Percentiles rank a stretch among this genome's conserved stretches.
phyloP scores from a whole-genome alignment of 164 flowering plant species.

The Aristolochia contorta region DNA sequence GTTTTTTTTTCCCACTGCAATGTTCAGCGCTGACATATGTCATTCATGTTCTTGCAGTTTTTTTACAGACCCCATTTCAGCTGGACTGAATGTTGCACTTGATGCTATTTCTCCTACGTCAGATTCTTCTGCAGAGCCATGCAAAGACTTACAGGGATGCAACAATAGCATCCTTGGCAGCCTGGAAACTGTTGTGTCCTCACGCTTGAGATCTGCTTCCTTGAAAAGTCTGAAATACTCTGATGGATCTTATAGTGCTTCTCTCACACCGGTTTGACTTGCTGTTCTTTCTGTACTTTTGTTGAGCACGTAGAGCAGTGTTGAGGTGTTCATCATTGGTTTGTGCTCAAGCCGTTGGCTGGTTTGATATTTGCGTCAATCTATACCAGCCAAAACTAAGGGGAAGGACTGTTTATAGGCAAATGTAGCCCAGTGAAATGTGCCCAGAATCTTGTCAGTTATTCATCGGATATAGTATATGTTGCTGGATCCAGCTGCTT shows the following conservation, averaged over 20 bases:
- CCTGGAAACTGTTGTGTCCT: conserved; percentile 28
- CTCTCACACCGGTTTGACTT: conserved; percentile 42
- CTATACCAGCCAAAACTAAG: too few species aligned
- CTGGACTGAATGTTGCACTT: conserved; percentile 72
- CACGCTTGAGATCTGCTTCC: conserved; percentile 32
- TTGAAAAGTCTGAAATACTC: conserved; percentile 61
- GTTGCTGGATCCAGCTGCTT: too few species aligned
- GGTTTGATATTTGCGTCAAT: too few species aligned
- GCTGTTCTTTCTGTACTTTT: background rate
- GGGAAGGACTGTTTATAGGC: too few species aligned
- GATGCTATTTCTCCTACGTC: conserved; percentile 22
- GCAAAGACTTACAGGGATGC: conserved; percentile 15
- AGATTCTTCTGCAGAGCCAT: conserved; percentile 15
- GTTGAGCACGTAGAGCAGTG: background rate
- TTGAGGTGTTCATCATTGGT: too few species aligned
- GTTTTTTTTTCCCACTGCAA: too few species aligned
- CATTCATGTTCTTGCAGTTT: conserved; percentile 44
- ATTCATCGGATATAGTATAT: too few species aligned
- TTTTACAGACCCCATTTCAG: conserved; percentile 45
- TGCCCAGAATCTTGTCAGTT: too few species aligned
- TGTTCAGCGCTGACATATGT: too few species aligned
- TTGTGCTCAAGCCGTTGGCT: too few species aligned
- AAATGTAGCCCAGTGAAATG: too few species aligned
- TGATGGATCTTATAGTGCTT: conserved; percentile 50
- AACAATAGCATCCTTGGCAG: conserved; percentile 27